A percentile compares a stretch with the other conserved stretches of the same genome.
phyloP scores from a whole-genome alignment of 345 rosid species.

The Dovyalis caffra region DNA sequence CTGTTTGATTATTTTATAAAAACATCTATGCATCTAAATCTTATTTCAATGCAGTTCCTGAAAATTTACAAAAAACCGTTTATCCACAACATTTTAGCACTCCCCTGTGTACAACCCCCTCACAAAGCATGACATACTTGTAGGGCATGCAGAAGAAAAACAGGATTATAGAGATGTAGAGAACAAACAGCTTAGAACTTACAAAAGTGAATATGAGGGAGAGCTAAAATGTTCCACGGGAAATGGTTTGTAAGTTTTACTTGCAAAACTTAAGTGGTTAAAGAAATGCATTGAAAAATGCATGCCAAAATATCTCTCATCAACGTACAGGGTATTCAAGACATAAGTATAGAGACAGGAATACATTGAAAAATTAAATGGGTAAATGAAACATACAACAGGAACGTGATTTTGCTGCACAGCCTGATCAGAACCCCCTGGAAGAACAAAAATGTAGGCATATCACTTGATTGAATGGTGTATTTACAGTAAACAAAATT shows the following conservation, averaged over 20 bases:
- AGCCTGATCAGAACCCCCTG: slow-evolving; percentile 47
- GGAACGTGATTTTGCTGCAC: slow-evolving; percentile 44
- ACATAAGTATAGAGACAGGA: not conserved
- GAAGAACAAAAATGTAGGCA: slow-evolving; percentile 27
- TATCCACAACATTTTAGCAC: not conserved
- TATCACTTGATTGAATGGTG: slow-evolving; percentile 11
- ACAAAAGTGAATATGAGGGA: not conserved
- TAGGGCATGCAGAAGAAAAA: not conserved
- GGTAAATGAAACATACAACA: slow-evolving; percentile 43
- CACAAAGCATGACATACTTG: not conserved
- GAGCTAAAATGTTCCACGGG: not conserved
- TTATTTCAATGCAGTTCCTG: not conserved
- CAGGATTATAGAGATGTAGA: not conserved
- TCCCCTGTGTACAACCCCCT: not conserved
- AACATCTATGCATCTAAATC: not conserved
- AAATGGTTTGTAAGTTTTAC: not conserved
- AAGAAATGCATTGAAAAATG: not conserved
- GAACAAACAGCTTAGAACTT: not conserved
- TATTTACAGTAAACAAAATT: not conserved
- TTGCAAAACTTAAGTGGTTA: not conserved
- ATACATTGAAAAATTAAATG: not conserved
- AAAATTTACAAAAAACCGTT: not conserved
- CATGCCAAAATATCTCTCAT: not conserved
- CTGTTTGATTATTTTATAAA: not conserved
- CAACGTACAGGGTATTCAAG: not conserved